phyloP scores from a whole-genome alignment of 305 asterid genomes.

The Fraxinus paxiana region DNA sequence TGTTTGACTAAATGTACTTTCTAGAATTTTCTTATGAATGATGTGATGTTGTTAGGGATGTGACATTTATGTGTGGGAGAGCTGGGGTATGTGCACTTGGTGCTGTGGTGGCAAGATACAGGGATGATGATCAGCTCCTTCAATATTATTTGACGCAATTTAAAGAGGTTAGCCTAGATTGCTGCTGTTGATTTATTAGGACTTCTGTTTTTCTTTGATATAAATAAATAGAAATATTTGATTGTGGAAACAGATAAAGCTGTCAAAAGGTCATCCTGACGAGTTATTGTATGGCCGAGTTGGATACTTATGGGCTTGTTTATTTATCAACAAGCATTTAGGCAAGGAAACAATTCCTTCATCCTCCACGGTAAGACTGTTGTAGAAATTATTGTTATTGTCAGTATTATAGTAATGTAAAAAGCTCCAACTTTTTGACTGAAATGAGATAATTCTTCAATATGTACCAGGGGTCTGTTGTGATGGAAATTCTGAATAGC shows the following conservation, averaged over 20 bases:
- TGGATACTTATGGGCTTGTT: constrained; percentile 65
- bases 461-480: constrained; percentile 37
- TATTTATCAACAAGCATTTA: constrained; percentile 48
- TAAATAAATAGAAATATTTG: constrained; percentile 7
- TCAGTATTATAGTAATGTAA: background rate
- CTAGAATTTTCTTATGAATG: constrained; percentile 4
- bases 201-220: constrained; percentile 4
- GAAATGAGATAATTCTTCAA: background rate
- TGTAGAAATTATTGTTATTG: background rate
- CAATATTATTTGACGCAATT: constrained; percentile 46
- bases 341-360: constrained; percentile 50
- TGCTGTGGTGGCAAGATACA: constrained; percentile 58
- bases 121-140: constrained; percentile 39
- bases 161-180: constrained; percentile 41
- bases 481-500: constrained; percentile 39
- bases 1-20: background rate
- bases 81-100: constrained; percentile 72
- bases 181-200: background rate
- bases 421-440: background rate
- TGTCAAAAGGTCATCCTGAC: constrained; percentile 50
- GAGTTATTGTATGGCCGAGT: constrained; percentile 64
- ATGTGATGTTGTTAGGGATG: constrained; percentile 40
- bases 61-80: constrained; percentile 60
- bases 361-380: constrained; percentile 36
- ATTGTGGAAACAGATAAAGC: constrained; percentile 42